These are phyloP conservation scores for Mycena galericulata DNA, from an alignment of 768 basidiomycete genomes.

Conservation along the genomic window DNA sequence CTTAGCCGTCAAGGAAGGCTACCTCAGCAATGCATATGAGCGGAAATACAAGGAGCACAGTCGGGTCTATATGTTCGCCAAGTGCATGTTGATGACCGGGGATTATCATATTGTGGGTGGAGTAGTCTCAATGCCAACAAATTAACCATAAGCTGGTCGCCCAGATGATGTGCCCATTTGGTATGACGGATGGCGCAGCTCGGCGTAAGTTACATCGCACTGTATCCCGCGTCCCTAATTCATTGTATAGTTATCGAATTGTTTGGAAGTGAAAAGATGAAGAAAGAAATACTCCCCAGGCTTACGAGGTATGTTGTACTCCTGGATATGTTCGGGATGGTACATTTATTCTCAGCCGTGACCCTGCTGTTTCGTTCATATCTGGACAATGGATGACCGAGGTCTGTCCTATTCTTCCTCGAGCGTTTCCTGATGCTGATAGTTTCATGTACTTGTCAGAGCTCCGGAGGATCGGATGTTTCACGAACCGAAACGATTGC, in stretches of 20 bases:
- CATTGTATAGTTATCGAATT: slow-evolving; percentile 66
- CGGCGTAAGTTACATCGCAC: slow-evolving; percentile 52
- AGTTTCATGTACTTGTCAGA: slow-evolving; percentile 56
- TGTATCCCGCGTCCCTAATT: not conserved
- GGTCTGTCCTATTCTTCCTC: slow-evolving; percentile 49
- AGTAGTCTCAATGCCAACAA: not conserved
- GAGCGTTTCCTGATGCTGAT: slow-evolving; percentile 48
- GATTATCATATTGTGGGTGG: slow-evolving; percentile 61
- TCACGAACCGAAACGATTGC: slow-evolving; percentile 80
- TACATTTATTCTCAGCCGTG: slow-evolving; percentile 59
- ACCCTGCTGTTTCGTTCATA: slow-evolving; percentile 71
- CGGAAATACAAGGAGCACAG: slow-evolving; percentile 69
- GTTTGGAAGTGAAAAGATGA: slow-evolving; percentile 68
- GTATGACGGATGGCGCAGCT: slow-evolving; percentile 84
- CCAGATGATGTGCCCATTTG: slow-evolving; percentile 76
- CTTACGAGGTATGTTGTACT: slow-evolving; percentile 63
- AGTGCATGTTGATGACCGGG: slow-evolving; percentile 69
- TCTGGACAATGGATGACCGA: slow-evolving; percentile 91
- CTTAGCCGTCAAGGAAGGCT: slow-evolving; percentile 69
- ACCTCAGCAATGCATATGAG: slow-evolving; percentile 75
- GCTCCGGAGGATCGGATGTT: slow-evolving; percentile 83
- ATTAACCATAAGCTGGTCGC: not conserved
- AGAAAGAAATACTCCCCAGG: slow-evolving; percentile 63
- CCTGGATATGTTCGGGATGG: not conserved
- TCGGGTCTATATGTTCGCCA: slow-evolving; percentile 74